Evolutionary conservation across 148 eudicot species (phyloP).

Genomic region (Pharnaceum exiguum): DNA sequence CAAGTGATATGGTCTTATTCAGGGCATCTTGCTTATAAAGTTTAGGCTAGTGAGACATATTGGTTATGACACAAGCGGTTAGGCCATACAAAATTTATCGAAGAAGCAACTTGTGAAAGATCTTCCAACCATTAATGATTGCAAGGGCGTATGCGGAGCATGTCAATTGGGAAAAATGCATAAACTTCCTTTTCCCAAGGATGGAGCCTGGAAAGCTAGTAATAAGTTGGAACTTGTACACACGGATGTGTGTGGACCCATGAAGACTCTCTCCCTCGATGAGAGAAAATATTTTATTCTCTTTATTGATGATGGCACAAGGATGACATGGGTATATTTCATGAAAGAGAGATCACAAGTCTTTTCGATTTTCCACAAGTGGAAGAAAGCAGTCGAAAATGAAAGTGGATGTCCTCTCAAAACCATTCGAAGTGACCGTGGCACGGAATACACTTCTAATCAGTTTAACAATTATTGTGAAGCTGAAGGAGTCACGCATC

Average conservation of each 20-base stretch:
- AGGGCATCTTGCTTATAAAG: background rate
- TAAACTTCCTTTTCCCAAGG: background rate
- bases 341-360: background rate
- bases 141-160: background rate
- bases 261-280: slow-evolving; percentile 1
- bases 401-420: background rate
- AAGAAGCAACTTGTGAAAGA: background rate
- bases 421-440: background rate
- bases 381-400: background rate
- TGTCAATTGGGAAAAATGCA: background rate
- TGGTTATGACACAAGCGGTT: too few species aligned
- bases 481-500: background rate
- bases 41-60: too few species aligned
- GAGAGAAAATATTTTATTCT: background rate
- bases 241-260: background rate
- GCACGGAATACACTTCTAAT: background rate
- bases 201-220: too few species aligned
- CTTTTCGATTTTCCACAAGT: background rate
- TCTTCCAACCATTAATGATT: background rate
- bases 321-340: background rate
- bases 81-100: background rate
- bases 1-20: background rate
- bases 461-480: background rate
- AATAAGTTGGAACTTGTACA: background rate
- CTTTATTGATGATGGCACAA: background rate